Percentiles rank a stretch among this genome's conserved stretches.
Evolutionary conservation across 1,139 yeast genomes (phyloP).

Genomic region (Candida tetrigidarum): DNA sequence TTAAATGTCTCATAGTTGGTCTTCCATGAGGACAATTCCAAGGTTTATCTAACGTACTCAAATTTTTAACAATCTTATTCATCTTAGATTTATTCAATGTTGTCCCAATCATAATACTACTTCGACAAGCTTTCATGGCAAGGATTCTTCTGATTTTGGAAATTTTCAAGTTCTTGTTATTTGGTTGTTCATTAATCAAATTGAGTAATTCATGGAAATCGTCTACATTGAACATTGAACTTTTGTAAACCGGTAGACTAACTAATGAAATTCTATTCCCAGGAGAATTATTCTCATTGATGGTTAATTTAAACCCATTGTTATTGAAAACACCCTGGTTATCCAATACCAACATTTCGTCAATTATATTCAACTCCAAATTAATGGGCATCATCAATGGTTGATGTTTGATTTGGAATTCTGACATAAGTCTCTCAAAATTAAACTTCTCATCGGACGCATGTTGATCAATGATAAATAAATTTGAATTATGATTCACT

Average conservation of each 20-base stretch:
- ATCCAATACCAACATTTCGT: constrained; percentile 71
- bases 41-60: constrained; percentile 82
- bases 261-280: constrained; percentile 60
- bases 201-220: constrained; percentile 82
- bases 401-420: constrained; percentile 59
- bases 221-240: constrained; percentile 60
- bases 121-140: constrained; percentile 95
- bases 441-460: constrained; percentile 96
- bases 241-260: constrained; percentile 76
- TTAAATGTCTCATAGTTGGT: constrained; percentile 92
- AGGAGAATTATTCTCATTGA: constrained; percentile 49
- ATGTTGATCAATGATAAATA: constrained; percentile 94
- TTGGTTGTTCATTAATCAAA: constrained; percentile 44
- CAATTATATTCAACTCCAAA: constrained; percentile 74
- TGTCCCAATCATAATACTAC: constrained; percentile 93
- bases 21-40: constrained; percentile 99
- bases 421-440: constrained; percentile 71
- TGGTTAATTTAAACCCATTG: constrained; percentile 71
- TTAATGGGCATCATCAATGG: constrained; percentile 67
- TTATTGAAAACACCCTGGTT: constrained; percentile 57
- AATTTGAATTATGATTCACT: constrained; percentile 55
- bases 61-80: constrained; percentile 66
- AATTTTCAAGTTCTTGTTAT: constrained; percentile 56
- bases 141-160: constrained; percentile 80
- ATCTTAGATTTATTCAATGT: constrained; percentile 60